Evolutionary conservation across 2,329 filamentous ascomycete genomes (phyloP).

Genomic region (Cordyceps farinosa): DNA sequence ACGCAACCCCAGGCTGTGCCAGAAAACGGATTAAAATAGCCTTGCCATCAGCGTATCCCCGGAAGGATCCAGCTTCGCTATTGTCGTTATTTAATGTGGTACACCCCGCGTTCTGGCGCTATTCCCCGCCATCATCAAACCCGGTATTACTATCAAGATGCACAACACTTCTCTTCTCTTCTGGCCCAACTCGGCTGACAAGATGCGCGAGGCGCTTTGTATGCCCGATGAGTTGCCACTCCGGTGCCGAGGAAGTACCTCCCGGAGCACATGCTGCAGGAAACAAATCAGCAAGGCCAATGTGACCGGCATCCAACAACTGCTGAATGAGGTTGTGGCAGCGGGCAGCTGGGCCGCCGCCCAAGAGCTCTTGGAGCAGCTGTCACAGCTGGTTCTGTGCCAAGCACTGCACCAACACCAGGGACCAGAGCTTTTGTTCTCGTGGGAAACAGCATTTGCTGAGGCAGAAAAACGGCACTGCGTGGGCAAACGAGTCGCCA

Average conservation of each 20-base stretch:
- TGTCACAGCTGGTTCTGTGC: slow-evolving; percentile 25
- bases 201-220: neutral
- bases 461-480: neutral
- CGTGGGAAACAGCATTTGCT: slow-evolving; percentile 22
- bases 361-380: slow-evolving; percentile 17
- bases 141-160: neutral
- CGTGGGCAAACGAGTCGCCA: neutral
- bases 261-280: neutral
- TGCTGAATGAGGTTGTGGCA: slow-evolving; percentile 13
- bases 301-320: neutral
- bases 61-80: neutral
- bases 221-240: neutral
- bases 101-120: neutral
- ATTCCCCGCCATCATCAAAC: neutral
- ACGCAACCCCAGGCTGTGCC: neutral
- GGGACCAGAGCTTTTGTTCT: neutral
- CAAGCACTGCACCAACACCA: neutral
- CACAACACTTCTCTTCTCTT: neutral
- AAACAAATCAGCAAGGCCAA: neutral
- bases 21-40: neutral
- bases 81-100: neutral
- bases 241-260: neutral
- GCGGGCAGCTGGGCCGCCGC: slow-evolving; percentile 20
- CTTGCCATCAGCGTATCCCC: neutral
- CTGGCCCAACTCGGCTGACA: slow-evolving; percentile 6